Evolutionary conservation across 1,284 basidiomycete species (phyloP).

Genomic region (Ustilago xerochloae): DNA sequence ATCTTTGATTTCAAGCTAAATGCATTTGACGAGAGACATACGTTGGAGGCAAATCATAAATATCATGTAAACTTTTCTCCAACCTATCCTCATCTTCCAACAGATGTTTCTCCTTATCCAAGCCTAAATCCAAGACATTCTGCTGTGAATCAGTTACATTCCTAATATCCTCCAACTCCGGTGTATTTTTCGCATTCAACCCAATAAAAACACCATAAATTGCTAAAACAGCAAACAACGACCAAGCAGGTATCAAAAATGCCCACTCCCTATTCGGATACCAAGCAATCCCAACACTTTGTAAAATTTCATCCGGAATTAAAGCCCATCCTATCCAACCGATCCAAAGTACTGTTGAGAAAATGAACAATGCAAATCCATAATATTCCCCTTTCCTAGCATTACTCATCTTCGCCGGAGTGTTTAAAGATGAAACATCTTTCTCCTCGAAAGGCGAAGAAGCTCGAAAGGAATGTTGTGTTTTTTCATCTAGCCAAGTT

Average conservation of each 20-base stretch:
- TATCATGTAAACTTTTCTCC: conserved; percentile 23
- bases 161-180: conserved; percentile 36
- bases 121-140: conserved; percentile 19
- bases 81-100: conserved; percentile 17
- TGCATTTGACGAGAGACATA: conserved; percentile 43
- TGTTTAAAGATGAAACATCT: conserved; percentile 12
- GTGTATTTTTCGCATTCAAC: conserved; percentile 40
- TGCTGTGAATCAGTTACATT: conserved; percentile 36
- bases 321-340: conserved; percentile 52
- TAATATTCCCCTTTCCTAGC: conserved; percentile 51
- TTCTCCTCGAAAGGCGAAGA: neutral
- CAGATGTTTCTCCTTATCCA: conserved; percentile 16
- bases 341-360: conserved; percentile 52
- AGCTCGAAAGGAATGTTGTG: conserved; percentile 32
- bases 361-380: conserved; percentile 59
- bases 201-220: conserved; percentile 52
- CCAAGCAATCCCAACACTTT: conserved; percentile 52
- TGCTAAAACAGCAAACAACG: conserved; percentile 49
- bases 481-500: conserved; percentile 30
- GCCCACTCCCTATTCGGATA: conserved; percentile 62
- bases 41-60: conserved; percentile 52
- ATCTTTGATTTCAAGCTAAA: neutral
- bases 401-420: too few relatives aligned
- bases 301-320: conserved; percentile 40
- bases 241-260: conserved; percentile 55